Evolutionary conservation across 106 monocot genomes (phyloP).

Genomic region (Apostasia ramifera): DNA sequence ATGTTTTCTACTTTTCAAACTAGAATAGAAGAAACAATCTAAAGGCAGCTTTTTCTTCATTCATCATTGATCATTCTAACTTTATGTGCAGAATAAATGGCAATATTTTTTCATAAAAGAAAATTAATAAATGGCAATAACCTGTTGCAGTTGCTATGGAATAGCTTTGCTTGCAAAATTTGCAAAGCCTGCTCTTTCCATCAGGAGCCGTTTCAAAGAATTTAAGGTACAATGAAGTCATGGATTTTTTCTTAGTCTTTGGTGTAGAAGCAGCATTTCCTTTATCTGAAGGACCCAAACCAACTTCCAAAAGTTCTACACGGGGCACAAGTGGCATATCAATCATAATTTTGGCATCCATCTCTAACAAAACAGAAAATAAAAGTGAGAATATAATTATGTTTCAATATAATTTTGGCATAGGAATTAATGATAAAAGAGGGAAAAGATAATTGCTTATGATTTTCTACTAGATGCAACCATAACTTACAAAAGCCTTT

Average conservation of each 20-base stretch:
- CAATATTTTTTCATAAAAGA: not conserved
- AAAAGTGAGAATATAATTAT: not conserved
- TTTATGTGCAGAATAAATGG: not conserved
- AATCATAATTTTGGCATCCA: conserved; percentile 45
- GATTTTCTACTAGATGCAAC: no score
- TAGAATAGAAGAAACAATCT: no score
- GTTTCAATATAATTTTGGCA: no score
- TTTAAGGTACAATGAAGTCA: conserved; percentile 85
- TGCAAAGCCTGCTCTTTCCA: conserved; percentile 82
- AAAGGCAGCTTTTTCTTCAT: no score
- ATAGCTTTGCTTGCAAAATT: conserved; percentile 92
- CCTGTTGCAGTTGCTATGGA: conserved; percentile 88
- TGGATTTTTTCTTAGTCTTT: conserved; percentile 68
- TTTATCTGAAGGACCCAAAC: conserved; percentile 33
- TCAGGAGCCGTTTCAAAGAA: conserved; percentile 82
- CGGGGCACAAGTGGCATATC: conserved; percentile 52
- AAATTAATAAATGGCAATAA: conserved; percentile 13
- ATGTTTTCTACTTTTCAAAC: no score
- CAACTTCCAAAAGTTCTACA: conserved; percentile 30
- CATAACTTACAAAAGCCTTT: no score
- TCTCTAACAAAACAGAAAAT: conserved; percentile 14
- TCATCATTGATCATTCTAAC: no score
- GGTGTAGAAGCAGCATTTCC: conserved; percentile 20
- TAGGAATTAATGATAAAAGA: no score
- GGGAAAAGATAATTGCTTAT: no score